Conservation (phyloP, 2,329 filamentous ascomycete species). For the Huntiella moniliformis region DNA sequence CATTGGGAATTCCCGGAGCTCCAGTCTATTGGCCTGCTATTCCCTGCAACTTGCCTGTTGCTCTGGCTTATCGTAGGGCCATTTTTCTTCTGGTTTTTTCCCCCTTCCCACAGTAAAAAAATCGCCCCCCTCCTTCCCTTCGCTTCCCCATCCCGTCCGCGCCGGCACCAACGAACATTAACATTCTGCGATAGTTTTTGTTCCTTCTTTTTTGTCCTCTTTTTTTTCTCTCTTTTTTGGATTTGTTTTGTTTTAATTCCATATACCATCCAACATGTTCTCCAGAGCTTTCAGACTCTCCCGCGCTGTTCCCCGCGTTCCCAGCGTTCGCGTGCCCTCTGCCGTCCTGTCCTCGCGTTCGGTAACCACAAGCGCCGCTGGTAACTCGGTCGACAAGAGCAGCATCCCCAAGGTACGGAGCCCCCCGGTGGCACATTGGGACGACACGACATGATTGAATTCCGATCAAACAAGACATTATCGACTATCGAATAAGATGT, state of each 20-base stretch:
- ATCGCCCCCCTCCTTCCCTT: background rate
- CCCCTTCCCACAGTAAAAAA: background rate
- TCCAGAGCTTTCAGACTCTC: constrained; percentile 47
- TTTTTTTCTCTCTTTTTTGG: constrained; percentile 3
- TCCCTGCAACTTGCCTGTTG: background rate
- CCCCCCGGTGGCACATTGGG: too few species aligned
- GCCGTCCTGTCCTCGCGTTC: constrained; percentile 40
- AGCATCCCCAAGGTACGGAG: constrained; percentile 32
- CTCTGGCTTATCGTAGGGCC: background rate
- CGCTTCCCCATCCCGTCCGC: constrained; percentile 1
- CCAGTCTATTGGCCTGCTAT: background rate
- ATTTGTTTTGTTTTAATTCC: constrained; percentile 6
- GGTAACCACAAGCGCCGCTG: constrained; percentile 91
- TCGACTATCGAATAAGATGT: too few species aligned
- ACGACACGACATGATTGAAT: too few species aligned
- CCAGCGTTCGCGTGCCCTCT: constrained; percentile 26
- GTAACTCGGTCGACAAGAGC: constrained; percentile 63
- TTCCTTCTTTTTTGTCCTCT: constrained; percentile 8
- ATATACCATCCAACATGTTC: constrained; percentile 35
- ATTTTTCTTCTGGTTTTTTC: constrained; percentile 6
- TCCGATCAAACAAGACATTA: too few species aligned
- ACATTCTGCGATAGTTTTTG: constrained; percentile 6
- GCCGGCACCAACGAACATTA: constrained; percentile 2
- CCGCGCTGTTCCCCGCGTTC: constrained; percentile 32
- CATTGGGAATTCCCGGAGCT: constrained; percentile 1